Conservation (phyloP, 176 grass and related monocot genomes). For the Thalia dealbata region DNA sequence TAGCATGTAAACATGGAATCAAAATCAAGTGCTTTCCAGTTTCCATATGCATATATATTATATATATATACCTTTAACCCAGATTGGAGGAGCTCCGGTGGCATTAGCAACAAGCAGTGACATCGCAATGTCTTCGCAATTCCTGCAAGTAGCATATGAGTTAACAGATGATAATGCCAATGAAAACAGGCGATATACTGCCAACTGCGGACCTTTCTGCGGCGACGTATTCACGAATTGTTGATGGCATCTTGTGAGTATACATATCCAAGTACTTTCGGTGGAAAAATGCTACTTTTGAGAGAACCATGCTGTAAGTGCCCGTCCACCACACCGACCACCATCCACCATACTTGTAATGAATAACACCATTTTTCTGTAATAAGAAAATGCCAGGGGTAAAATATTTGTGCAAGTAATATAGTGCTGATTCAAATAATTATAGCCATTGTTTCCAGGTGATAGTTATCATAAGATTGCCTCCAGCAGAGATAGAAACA, state of each 20-base stretch:
- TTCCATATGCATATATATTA: too few relatives aligned
- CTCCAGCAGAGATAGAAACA: background rate
- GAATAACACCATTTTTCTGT: slow-evolving; percentile 27
- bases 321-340: slow-evolving; percentile 99
- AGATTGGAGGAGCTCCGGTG: slow-evolving; percentile 18
- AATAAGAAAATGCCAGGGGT: background rate
- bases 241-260: slow-evolving; percentile 48
- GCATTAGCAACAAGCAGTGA: slow-evolving; percentile 17
- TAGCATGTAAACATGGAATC: background rate
- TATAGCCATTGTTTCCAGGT: background rate
- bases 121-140: slow-evolving; percentile 21
- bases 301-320: slow-evolving; percentile 90
- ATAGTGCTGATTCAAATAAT: background rate
- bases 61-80: slow-evolving; percentile 21
- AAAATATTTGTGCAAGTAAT: background rate
- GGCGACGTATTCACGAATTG: slow-evolving; percentile 40
- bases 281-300: slow-evolving; percentile 81
- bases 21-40: background rate
- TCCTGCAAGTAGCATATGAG: background rate
- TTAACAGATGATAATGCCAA: slow-evolving; percentile 6
- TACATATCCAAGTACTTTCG: slow-evolving; percentile 61
- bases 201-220: background rate
- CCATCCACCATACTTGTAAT: slow-evolving; percentile 68
- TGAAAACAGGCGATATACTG: background rate
- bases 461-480: background rate